A percentile compares a stretch with the other conserved stretches of the same genome.
phyloP scores from a whole-genome alignment of 441 rosid genomes.

The Aquilaria agallochum region DNA sequence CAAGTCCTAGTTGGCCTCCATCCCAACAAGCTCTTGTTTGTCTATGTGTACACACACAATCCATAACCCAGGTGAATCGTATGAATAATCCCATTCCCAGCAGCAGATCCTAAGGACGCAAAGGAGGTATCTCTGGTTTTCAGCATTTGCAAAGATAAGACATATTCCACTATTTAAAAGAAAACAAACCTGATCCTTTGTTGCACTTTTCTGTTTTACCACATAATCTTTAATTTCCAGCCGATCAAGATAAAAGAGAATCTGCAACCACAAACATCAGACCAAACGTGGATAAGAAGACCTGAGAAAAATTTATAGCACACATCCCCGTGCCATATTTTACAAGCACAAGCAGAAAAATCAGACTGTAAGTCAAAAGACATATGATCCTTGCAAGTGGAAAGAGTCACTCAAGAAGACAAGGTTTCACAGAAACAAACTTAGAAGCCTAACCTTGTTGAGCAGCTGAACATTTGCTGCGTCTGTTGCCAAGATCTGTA shows the following conservation, averaged over 20 bases:
- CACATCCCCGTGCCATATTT: background rate
- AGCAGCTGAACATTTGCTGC: constrained; percentile 69
- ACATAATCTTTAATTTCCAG: constrained; percentile 38
- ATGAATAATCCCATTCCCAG: constrained; percentile 2
- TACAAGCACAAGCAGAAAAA: constrained; percentile 11
- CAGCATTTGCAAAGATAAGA: background rate
- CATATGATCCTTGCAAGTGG: background rate
- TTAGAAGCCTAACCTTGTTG: constrained; percentile 50
- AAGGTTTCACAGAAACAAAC: constrained; percentile 1
- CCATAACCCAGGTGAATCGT: too few relatives aligned
- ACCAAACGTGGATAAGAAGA: background rate
- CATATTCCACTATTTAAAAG: background rate
- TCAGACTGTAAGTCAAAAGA: background rate
- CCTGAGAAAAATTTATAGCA: too few relatives aligned
- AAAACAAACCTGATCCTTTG: constrained; percentile 34
- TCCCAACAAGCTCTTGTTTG: too few relatives aligned
- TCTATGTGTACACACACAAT: too few relatives aligned
- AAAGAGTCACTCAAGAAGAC: background rate
- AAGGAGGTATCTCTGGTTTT: background rate
- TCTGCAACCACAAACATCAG: constrained; percentile 32
- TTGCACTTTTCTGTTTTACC: constrained; percentile 22
- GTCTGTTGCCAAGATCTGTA: constrained; percentile 81
- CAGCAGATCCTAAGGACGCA: background rate
- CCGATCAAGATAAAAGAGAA: constrained; percentile 52
- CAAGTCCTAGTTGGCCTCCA: too few relatives aligned